phyloP scores from a whole-genome alignment of 2,329 filamentous ascomycete genomes.

The Phialophora verrucosa region DNA sequence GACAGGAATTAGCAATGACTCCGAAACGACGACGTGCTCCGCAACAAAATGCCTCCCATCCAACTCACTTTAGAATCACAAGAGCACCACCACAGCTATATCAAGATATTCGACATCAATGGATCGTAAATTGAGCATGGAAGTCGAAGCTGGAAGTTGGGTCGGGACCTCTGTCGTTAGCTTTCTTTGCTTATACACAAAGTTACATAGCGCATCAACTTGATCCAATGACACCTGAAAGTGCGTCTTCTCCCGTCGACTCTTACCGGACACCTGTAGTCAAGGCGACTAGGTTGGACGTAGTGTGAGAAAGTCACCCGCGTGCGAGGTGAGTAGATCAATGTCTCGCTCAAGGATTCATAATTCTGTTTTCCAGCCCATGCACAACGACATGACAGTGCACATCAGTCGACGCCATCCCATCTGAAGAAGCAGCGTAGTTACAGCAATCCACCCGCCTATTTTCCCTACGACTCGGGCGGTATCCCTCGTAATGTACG shows the following conservation, averaged over 20 bases:
- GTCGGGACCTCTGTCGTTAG: neutral
- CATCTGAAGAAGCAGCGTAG: neutral
- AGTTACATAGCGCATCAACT: neutral
- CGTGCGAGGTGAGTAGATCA: neutral
- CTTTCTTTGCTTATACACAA: neutral
- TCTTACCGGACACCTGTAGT: neutral
- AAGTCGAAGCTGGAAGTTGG: neutral
- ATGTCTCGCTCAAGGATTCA: neutral
- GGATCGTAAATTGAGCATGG: neutral
- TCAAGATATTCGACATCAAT: neutral
- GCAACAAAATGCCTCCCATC: neutral
- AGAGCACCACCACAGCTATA: neutral
- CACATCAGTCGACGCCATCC: neutral
- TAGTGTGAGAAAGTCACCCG: neutral
- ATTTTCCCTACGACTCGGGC: neutral
- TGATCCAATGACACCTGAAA: no score
- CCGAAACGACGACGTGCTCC: neutral
- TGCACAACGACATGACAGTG: neutral
- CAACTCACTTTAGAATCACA: neutral
- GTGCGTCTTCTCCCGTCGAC: neutral
- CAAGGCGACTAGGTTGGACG: no score
- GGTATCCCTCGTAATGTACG: neutral
- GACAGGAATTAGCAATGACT: neutral
- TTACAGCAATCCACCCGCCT: neutral
- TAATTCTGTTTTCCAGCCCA: neutral